Evolutionary conservation across 306 rosid genomes (phyloP).

Genomic region (Ziziphus jujuba): DNA sequence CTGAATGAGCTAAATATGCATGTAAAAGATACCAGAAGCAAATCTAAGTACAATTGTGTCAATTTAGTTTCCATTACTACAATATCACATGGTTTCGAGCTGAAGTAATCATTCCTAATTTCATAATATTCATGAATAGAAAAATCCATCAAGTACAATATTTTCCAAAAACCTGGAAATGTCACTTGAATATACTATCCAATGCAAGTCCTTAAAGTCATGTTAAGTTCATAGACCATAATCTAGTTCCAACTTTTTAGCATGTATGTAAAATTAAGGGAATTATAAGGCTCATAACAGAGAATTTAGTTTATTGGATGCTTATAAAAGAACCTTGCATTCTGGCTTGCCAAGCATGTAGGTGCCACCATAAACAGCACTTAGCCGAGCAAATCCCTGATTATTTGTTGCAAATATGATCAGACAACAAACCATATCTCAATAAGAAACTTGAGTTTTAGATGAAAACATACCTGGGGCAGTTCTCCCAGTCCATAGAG

Average conservation of each 20-base stretch:
- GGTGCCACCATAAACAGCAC: conserved; percentile 89
- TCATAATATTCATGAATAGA: too few relatives aligned
- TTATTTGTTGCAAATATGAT: not conserved
- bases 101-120: too few relatives aligned
- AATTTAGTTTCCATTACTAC: too few relatives aligned
- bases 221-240: not conserved
- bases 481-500: conserved; percentile 82
- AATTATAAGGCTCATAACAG: not conserved
- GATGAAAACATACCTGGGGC: conserved; percentile 62
- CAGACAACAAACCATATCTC: conserved; percentile 18
- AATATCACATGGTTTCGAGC: too few relatives aligned
- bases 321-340: conserved; percentile 54
- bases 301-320: not conserved
- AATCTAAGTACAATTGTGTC: too few relatives aligned
- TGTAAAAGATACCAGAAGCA: too few relatives aligned
- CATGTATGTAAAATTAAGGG: not conserved
- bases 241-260: not conserved
- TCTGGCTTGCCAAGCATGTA: conserved; percentile 86
- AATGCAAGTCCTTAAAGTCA: too few relatives aligned
- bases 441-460: conserved; percentile 2
- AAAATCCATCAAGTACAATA: too few relatives aligned
- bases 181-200: too few relatives aligned
- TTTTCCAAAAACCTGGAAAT: too few relatives aligned
- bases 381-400: conserved; percentile 80
- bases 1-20: too few relatives aligned